These are phyloP conservation scores for Xylariaceae sp. DNA, from an alignment of 2,329 filamentous ascomycete species.

Conservation along the genomic window DNA sequence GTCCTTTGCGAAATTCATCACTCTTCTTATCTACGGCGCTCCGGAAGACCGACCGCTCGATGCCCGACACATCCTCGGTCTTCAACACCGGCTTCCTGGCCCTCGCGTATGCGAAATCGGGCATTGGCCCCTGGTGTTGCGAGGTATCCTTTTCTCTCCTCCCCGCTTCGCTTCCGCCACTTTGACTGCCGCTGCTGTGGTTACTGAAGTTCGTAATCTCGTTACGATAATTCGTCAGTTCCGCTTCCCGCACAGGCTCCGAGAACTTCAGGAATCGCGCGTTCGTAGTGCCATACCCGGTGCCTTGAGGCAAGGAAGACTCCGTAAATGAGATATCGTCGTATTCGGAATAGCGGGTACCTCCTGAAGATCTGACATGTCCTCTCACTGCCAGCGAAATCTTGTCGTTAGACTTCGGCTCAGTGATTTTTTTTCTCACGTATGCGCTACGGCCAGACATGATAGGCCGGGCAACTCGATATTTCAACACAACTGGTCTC, in stretches of 20 bases:
- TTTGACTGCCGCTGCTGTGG: slow-evolving; percentile 42
- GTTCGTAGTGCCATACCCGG: slow-evolving; percentile 47
- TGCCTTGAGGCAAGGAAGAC: slow-evolving; percentile 42
- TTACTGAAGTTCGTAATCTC: slow-evolving; percentile 32
- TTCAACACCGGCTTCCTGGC: slow-evolving; percentile 47
- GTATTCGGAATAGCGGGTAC: slow-evolving; percentile 39
- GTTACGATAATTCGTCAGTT: slow-evolving; percentile 31
- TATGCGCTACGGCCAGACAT: slow-evolving; percentile 64
- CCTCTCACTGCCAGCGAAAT: slow-evolving; percentile 25
- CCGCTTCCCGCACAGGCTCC: slow-evolving; percentile 41
- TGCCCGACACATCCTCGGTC: slow-evolving; percentile 55
- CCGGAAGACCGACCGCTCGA: slow-evolving; percentile 58
- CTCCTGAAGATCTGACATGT: slow-evolving; percentile 43
- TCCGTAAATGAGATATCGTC: slow-evolving; percentile 45
- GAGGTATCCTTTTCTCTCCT: slow-evolving; percentile 34
- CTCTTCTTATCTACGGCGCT: slow-evolving; percentile 58
- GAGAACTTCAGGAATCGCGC: slow-evolving; percentile 51
- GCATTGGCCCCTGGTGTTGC: slow-evolving; percentile 37
- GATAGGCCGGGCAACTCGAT: slow-evolving; percentile 1
- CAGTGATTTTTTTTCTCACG: slow-evolving; percentile 61
- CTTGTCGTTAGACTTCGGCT: slow-evolving; percentile 45
- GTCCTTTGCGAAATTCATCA: slow-evolving; percentile 55
- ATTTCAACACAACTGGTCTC: background rate
- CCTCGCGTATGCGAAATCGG: slow-evolving; percentile 49
- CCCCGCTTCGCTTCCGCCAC: slow-evolving; percentile 42